Evolutionary conservation across 805 yeast genomes (phyloP).

Genomic region (Brettanomyces nanus): DNA sequence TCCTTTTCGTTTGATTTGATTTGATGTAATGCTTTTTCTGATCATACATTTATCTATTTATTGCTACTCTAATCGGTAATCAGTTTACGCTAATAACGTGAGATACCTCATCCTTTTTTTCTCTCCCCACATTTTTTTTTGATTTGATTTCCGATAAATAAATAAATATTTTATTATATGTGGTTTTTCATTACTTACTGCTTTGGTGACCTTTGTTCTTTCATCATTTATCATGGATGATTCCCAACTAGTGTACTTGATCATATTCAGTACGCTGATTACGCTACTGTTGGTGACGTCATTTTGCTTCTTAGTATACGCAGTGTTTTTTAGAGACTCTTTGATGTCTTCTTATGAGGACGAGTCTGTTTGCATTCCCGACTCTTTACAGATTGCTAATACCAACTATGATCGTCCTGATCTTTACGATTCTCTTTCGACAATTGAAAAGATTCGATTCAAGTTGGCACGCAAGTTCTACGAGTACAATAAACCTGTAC

Average conservation of each 20-base stretch:
- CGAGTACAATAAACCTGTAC: slow-evolving; percentile 17
- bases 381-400: slow-evolving; percentile 13
- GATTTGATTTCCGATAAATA: too few relatives aligned
- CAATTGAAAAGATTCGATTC: slow-evolving; percentile 19
- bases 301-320: slow-evolving; percentile 19
- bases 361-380: slow-evolving; percentile 19
- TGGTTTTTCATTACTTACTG: too few relatives aligned
- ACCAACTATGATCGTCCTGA: slow-evolving; percentile 7
- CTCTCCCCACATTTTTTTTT: too few relatives aligned
- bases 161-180: too few relatives aligned
- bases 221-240: too few relatives aligned
- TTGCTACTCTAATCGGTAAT: too few relatives aligned
- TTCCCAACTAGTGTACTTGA: slow-evolving; percentile 17
- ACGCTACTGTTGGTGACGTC: slow-evolving; percentile 19
- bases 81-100: too few relatives aligned
- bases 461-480: slow-evolving; percentile 18
- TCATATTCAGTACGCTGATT: slow-evolving; percentile 20
- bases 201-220: too few relatives aligned
- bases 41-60: too few relatives aligned
- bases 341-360: slow-evolving; percentile 7
- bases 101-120: too few relatives aligned
- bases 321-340: slow-evolving; percentile 19
- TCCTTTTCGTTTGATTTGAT: too few relatives aligned
- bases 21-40: too few relatives aligned
- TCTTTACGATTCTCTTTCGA: slow-evolving; percentile 1